Evolutionary conservation across 805 yeast species (phyloP), one percentile per base, ranked within the genome.

Genomic region (Wickerhamiella nectarea): DNA sequence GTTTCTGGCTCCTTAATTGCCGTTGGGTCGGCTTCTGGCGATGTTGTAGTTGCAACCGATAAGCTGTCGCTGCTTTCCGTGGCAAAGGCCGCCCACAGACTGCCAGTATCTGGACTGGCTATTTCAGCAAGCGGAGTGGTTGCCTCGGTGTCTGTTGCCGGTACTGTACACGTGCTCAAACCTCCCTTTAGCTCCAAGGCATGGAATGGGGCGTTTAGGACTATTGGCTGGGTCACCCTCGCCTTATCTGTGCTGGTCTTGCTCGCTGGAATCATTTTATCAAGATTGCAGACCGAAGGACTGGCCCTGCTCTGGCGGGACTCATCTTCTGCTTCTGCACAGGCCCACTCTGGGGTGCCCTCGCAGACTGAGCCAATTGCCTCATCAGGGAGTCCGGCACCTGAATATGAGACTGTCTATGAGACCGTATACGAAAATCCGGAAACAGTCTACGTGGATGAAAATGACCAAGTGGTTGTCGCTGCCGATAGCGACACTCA

Each of bases 41-140:
- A 52, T 19, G 44, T 54, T 3, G 33, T 22, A 7, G 45, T 52
- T 3, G 53, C 43, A 22, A 18, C 18, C 14, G 18, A 15, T 33
- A 25, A 15, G 19, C 46, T 49, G n/a, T 14, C 36, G 10, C 40
- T 41, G 6, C 22, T 43, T 15, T 17, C 29, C 18, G 29, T 37
- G n/a, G 29, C 48, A 7, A 21, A 38, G 14, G 38, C 36, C 4
- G 46, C 37, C 4, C 56, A 50, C 42, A 36, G 35, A 11, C 45
- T 54, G 33, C 56, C 57, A 2, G 52, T 54, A 9, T 52, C 56
- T 4, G 43, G 52, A 10, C 31, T 52, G 22, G 46, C 54, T 4
- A 34, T 54, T 6, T 34, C 43, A 19, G 34, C 46, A 12, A 50
- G 48, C 12, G 36, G 40, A 2, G 31, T 45, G 9, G 46, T 52